Evolutionary conservation across 805 yeast species (phyloP).

Genomic region (Cephaloascus albidus): DNA sequence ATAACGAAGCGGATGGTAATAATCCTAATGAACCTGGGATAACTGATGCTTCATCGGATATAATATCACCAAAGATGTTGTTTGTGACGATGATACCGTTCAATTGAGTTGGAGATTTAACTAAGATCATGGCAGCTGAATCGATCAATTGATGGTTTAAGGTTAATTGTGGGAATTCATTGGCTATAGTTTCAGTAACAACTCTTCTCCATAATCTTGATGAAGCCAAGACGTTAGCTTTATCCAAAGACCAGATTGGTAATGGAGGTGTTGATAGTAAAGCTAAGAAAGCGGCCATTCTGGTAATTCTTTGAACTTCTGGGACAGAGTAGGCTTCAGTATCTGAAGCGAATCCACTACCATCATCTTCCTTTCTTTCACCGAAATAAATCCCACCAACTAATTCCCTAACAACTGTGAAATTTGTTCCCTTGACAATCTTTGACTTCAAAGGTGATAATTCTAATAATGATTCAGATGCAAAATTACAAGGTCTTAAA

Average conservation of each 20-base stretch:
- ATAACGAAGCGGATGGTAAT: slow-evolving; percentile 91
- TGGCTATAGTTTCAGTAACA: slow-evolving; percentile 72
- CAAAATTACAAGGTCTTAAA: slow-evolving; percentile 94
- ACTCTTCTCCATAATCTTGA: slow-evolving; percentile 95
- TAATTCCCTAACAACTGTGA: slow-evolving; percentile 89
- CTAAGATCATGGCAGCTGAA: slow-evolving; percentile 97
- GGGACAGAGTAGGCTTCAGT: slow-evolving; percentile 87
- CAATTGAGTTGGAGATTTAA: slow-evolving; percentile 82
- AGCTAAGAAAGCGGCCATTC: slow-evolving; percentile 98
- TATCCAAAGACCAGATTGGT: slow-evolving; percentile 93
- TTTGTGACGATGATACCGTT: slow-evolving; percentile 90
- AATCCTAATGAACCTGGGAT: slow-evolving; percentile 97
- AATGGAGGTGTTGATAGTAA: slow-evolving; percentile 59
- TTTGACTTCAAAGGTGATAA: slow-evolving; percentile 84
- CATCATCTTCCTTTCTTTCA: slow-evolving; percentile 86
- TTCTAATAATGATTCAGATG: slow-evolving; percentile 71
- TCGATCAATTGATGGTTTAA: slow-evolving; percentile 94
- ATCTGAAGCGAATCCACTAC: slow-evolving; percentile 82
- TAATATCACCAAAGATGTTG: slow-evolving; percentile 98
- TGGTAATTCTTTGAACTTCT: slow-evolving; percentile 90
- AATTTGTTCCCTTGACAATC: slow-evolving; percentile 83
- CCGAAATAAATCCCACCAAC: slow-evolving; percentile 99
- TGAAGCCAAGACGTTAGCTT: slow-evolving; percentile 95
- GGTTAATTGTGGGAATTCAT: slow-evolving; percentile 84
- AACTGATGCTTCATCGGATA: slow-evolving; percentile 95